These are phyloP conservation scores for Neonectria ditissima DNA, from an alignment of 2,329 filamentous ascomycete genomes.

Conservation along the genomic window DNA sequence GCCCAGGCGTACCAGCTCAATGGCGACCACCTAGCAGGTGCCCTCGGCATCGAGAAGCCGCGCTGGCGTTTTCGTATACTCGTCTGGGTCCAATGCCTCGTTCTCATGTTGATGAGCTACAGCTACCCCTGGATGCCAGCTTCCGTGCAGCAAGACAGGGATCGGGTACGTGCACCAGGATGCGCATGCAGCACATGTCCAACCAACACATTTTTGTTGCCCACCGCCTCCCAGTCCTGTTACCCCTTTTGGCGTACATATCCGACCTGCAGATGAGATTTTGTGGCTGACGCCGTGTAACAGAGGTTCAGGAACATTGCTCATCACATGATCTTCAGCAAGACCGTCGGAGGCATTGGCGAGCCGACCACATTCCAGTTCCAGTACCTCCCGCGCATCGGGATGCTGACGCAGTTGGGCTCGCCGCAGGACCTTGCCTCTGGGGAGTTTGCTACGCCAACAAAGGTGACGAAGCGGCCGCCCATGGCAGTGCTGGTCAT, in stretches of 20 bases:
- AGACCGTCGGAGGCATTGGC: conserved; percentile 71
- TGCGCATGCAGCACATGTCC: background rate
- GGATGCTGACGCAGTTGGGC: conserved; percentile 52
- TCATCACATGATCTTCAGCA: conserved; percentile 69
- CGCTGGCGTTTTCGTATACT: conserved; percentile 68
- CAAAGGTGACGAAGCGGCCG: conserved; percentile 14
- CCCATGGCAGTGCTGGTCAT: conserved; percentile 38
- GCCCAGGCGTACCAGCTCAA: conserved; percentile 79
- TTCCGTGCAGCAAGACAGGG: conserved; percentile 52
- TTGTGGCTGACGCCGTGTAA: conserved; percentile 29
- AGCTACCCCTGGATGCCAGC: conserved; percentile 52
- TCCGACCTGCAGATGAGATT: background rate
- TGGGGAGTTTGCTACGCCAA: conserved; percentile 7
- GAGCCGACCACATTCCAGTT: conserved; percentile 75
- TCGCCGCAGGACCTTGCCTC: conserved; percentile 9
- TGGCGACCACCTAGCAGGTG: conserved; percentile 70
- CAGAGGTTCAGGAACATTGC: conserved; percentile 44
- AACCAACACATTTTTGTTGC: conserved; percentile 7
- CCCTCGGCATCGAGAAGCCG: conserved; percentile 69
- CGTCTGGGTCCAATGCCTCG: conserved; percentile 73
- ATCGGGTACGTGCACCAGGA: conserved; percentile 41
- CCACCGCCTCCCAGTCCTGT: background rate
- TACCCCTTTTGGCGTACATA: conserved; percentile 12
- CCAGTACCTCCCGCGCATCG: conserved; percentile 71
- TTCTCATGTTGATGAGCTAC: conserved; percentile 70